phyloP scores from a whole-genome alignment of 2,329 filamentous ascomycete genomes.

The Chrysoporthe austroafricana region DNA sequence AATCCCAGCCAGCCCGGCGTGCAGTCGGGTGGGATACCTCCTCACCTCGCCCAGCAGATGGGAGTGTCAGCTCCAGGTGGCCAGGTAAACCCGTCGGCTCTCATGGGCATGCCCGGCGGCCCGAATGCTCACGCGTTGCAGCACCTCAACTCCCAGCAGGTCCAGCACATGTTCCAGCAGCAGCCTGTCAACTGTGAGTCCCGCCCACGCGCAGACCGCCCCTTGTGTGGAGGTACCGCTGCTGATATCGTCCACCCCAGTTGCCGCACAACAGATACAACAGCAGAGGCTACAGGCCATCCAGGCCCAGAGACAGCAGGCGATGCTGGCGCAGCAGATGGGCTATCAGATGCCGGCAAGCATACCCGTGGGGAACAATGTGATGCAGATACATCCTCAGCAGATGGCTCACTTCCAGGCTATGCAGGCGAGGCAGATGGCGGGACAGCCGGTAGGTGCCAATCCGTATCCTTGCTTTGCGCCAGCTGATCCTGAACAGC shows the following conservation, averaged over 20 bases:
- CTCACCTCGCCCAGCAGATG: constrained; percentile 70
- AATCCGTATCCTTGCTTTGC: background rate
- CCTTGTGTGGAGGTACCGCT: background rate
- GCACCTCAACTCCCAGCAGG: constrained; percentile 64
- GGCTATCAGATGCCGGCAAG: constrained; percentile 52
- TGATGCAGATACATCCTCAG: constrained; percentile 45
- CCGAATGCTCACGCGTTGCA: constrained; percentile 72
- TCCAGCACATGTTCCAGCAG: constrained; percentile 62
- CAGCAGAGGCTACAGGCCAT: constrained; percentile 60
- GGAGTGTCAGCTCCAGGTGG: constrained; percentile 72
- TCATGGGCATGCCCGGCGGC: constrained; percentile 80
- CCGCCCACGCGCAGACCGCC: constrained; percentile 21
- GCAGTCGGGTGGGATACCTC: constrained; percentile 66
- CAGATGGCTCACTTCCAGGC: constrained; percentile 41
- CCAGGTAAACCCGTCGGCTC: constrained; percentile 71
- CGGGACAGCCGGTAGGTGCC: constrained; percentile 27
- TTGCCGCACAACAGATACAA: constrained; percentile 47
- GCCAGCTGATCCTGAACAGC: constrained; percentile 27
- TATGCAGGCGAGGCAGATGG: constrained; percentile 29
- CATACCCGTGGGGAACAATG: constrained; percentile 56
- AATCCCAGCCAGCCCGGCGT: constrained; percentile 72
- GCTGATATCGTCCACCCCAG: constrained; percentile 23
- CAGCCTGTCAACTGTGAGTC: constrained; percentile 48
- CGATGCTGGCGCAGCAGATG: constrained; percentile 57
- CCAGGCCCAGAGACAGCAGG: constrained; percentile 58